Conservation (phyloP, 129 eudicot species). For the Glebionis coronaria region DNA sequence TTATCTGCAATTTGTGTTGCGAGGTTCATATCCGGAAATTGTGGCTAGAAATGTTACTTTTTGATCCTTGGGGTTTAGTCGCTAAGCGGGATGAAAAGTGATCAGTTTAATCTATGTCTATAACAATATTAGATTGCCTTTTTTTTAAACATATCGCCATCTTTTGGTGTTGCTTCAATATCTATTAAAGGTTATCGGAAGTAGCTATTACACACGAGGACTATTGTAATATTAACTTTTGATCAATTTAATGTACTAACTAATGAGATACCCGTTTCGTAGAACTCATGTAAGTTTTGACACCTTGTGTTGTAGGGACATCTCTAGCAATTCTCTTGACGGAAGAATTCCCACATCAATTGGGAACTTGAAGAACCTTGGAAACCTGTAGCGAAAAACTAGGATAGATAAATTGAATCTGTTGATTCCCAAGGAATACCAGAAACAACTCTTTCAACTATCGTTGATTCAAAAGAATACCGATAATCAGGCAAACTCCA, state of each 20-base stretch:
- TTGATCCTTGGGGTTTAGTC: constrained; percentile 1
- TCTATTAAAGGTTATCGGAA: not conserved
- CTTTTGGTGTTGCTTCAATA: not conserved
- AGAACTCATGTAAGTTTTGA: too few relatives aligned
- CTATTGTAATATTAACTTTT: not conserved
- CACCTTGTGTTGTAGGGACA: too few relatives aligned
- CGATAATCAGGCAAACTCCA: too few relatives aligned
- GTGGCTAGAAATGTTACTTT: not conserved
- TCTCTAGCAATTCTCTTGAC: too few relatives aligned
- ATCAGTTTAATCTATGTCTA: too few relatives aligned
- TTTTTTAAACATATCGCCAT: not conserved
- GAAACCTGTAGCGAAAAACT: too few relatives aligned
- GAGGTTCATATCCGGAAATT: not conserved
- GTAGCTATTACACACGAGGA: constrained; percentile 6
- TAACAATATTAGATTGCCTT: not conserved
- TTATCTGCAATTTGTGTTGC: constrained; percentile 7
- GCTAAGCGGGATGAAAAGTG: not conserved
- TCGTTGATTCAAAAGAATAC: too few relatives aligned
- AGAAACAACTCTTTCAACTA: too few relatives aligned
- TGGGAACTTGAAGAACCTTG: constrained; percentile 66
- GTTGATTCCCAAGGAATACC: too few relatives aligned
- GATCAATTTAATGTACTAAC: not conserved
- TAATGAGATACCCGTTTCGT: not conserved
- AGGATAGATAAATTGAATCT: too few relatives aligned
- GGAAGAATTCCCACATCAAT: constrained; percentile 85